phyloP scores from a whole-genome alignment of 2,329 filamentous ascomycete species.

The Fonsecaea multimorphosa region DNA sequence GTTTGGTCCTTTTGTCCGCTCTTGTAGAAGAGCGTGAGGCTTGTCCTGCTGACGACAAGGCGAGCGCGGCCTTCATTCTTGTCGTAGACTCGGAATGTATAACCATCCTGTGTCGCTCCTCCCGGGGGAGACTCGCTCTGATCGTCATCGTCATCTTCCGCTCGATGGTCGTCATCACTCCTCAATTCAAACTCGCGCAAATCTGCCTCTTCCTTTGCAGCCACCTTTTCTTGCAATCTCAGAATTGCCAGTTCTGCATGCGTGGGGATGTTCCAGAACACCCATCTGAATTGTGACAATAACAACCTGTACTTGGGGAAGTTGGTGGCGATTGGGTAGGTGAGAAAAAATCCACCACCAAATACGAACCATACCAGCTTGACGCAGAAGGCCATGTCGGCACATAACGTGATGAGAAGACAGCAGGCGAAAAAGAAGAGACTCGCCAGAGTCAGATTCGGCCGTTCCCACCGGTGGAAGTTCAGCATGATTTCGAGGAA shows the following conservation, averaged over 20 bases:
- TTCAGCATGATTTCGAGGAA: conserved; percentile 47
- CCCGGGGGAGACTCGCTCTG: background rate
- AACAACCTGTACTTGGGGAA: conserved; percentile 48
- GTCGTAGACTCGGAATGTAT: conserved; percentile 25
- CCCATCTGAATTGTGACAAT: conserved; percentile 46
- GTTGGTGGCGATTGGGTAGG: conserved; percentile 45
- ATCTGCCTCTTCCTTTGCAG: conserved; percentile 21
- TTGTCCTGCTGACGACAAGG: conserved; percentile 19
- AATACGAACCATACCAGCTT: conserved; percentile 45
- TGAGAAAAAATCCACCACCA: conserved; percentile 47
- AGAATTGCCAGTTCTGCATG: conserved; percentile 39
- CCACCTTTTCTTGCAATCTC: conserved; percentile 34
- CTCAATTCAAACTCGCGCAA: conserved; percentile 24
- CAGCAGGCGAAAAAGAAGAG: conserved; percentile 46
- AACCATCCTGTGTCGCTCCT: background rate
- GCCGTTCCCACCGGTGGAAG: conserved; percentile 48
- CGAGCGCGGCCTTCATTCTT: conserved; percentile 10
- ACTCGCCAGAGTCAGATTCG: conserved; percentile 44
- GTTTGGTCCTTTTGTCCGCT: background rate
- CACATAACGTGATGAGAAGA: conserved; percentile 42
- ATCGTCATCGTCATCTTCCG: background rate
- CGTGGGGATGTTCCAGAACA: conserved; percentile 50
- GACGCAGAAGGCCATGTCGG: conserved; percentile 46
- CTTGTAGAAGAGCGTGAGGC: conserved; percentile 11
- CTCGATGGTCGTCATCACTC: conserved; percentile 5